Base-by-base conservation (phyloP, 2,329 filamentous ascomycete genomes). In the Pseudogymnoascus sp. region DNA sequence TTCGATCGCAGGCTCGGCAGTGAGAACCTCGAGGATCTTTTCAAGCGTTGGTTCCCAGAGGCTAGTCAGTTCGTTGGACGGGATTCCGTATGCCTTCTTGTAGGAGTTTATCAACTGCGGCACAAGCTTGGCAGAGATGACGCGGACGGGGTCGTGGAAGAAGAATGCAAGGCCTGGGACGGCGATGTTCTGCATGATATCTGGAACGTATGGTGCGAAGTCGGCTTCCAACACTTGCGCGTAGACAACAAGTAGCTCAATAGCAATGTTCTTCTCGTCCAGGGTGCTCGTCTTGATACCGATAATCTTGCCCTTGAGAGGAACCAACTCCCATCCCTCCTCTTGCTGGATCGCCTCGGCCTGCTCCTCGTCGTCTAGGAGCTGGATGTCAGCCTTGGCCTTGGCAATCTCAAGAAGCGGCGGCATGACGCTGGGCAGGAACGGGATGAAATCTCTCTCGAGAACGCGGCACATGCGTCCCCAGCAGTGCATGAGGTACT, bases 231-330 rank as follows among this genome's bases (percentile, higher is more conserved):
- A 83, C 26, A 96, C 93, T 74, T 97, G 92, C 1, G 95, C 93
- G 73, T 99, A 99, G 66, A 99, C 93, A 56, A 96, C 93, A 65
- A 99, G 89, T 62, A 99, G 86, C 77, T 99, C 95, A 68, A 99
- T 97, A n/a, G 95, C 95, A 84, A 96, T 97, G 76, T 97, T 93
- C 81, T 99, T 99, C 78, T 99, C 95, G 71, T 99, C 95, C 75
- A 99, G 88, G 9, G 90, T 91, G 75, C 91, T 96, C 7, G 95
- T 99, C 79, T 93, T 92, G 78, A 99, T 99, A 67, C 95, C 95
- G 72, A 99, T 97, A 76, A 96, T 91, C 80, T 97, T 97, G 68
- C 95, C 95, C 78, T 96, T 96, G 63, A 99, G 83, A 7, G 95
- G 95, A 15, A 99, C 92, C 68, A 99, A 82, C 76, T 99, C 95